Conservation (phyloP, 345 rosid genomes). For the Arabidopsis arenosa region DNA sequence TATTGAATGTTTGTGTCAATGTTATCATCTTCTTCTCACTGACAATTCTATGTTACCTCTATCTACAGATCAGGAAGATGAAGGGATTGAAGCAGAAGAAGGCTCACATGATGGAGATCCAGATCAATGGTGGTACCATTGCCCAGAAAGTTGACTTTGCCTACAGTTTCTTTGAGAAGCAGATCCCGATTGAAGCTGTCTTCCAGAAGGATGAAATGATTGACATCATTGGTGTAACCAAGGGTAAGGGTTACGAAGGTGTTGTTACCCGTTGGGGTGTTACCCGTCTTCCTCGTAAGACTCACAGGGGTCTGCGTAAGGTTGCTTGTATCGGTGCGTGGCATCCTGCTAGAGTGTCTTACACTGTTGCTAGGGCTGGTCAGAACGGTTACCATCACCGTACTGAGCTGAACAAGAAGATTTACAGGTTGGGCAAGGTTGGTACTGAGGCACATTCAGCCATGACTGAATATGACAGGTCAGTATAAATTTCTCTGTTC, state of each 20-base stretch:
- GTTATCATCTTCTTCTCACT: not conserved
- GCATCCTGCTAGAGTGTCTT: slow-evolving; percentile 97
- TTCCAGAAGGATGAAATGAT: slow-evolving; percentile 94
- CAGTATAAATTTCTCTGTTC: not conserved
- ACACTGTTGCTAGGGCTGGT: slow-evolving; percentile 93
- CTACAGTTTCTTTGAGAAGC: slow-evolving; percentile 83
- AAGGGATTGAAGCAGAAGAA: slow-evolving; percentile 93
- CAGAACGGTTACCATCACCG: slow-evolving; percentile 97
- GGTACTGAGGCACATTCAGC: slow-evolving; percentile 71
- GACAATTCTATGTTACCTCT: not conserved
- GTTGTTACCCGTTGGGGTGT: slow-evolving; percentile 96
- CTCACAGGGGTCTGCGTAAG: slow-evolving; percentile 91
- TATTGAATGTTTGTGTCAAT: not conserved
- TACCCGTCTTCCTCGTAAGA: slow-evolving; percentile 88
- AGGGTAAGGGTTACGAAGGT: slow-evolving; percentile 93
- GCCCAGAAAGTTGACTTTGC: slow-evolving; percentile 84
- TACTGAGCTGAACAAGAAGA: slow-evolving; percentile 87
- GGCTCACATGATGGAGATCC: slow-evolving; percentile 88
- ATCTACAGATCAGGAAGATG: slow-evolving; percentile 75
- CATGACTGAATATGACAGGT: slow-evolving; percentile 84
- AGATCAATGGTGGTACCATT: slow-evolving; percentile 80
- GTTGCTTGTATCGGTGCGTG: slow-evolving; percentile 96
- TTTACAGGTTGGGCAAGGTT: slow-evolving; percentile 76
- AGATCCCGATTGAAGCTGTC: slow-evolving; percentile 71
- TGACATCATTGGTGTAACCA: slow-evolving; percentile 82